Evolutionary conservation across 371 early-diverging fungal species (phyloP), one percentile per base, ranked within the genome.

Genomic region (Vairimorpha ceranae): DNA sequence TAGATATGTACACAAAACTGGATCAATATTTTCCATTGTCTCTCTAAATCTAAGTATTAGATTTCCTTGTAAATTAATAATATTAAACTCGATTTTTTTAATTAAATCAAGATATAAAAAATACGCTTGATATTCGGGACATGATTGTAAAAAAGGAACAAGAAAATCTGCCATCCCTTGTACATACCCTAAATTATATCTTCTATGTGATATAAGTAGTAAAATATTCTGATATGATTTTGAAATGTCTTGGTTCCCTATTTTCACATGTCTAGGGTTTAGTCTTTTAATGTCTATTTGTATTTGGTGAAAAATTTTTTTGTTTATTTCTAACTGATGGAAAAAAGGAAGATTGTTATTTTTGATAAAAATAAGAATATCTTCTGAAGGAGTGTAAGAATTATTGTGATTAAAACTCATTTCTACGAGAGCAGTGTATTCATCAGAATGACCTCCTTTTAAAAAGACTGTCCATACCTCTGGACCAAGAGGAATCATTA

Each of bases 121-220:
- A 80, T 91, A 97, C 45, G 89, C 87, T 80, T 92, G 93, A 6
- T 94, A 92, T 76, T 97, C 95, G 45, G 46, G 45, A 65, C 58
- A 59, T n/a, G 60, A 64, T 33, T 35, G 4, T 25, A 91, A 90
- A 74, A 95, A 93, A 1, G 96, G 94, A 36, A 93, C 91, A 7
- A 92, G 90, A 27, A 97, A 84, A 76, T 97, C 97, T 83, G 95
- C 94, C 81, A 97, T 95, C 0, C 97, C 97, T 81, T 97, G 96
- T 4, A 97, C 94, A 83, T 95, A 97, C 29, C 94, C 95, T 77
- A 91, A 89, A n/a, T 94, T 93, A 7, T 95, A 95, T 72, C 75
- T 70, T 54, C 45, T 56, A n/a, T 67, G 35, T 25, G 83, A 78
- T 48, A 58, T 56, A 23, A 78, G n/a, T 41, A 29, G 25, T 19